Evolutionary conservation across 306 rosid genomes (phyloP).

Genomic region (Vicia villosa): DNA sequence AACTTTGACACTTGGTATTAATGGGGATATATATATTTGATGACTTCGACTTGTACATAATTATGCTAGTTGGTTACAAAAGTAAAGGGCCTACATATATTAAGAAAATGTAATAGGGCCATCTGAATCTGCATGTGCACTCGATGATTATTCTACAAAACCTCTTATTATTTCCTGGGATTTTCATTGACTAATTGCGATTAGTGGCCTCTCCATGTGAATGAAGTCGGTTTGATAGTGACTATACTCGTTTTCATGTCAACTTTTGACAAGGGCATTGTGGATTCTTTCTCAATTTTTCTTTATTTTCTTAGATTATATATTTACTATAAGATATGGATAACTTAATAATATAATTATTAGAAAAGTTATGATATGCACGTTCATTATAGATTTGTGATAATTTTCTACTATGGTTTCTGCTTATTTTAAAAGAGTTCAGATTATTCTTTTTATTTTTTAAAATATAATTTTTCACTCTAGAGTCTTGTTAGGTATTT

Average conservation of each 20-base stretch:
- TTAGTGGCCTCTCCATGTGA: neutral
- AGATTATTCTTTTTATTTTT: no score
- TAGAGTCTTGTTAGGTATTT: no score
- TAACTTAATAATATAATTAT: neutral
- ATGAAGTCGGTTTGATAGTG: neutral
- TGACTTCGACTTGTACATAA: neutral
- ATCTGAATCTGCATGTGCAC: constrained; percentile 42
- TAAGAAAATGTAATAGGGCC: neutral
- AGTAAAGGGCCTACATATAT: neutral
- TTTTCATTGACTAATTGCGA: constrained; percentile 38
- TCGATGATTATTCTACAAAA: constrained; percentile 27
- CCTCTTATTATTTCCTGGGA: constrained; percentile 12
- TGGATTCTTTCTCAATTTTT: neutral
- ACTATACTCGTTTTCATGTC: neutral
- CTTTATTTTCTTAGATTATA: neutral
- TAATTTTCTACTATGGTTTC: neutral
- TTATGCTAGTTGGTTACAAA: neutral
- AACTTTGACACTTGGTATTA: no score
- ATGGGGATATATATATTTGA: no score
- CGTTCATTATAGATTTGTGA: neutral
- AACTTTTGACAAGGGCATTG: neutral
- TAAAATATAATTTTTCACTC: no score
- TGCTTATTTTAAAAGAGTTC: neutral
- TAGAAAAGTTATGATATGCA: neutral
- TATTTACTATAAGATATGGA: neutral